A percentile compares a stretch with the other conserved stretches of the same genome.
Evolutionary conservation across 2,329 filamentous ascomycete species (phyloP).

Genomic region (Harringtonia aguacate): DNA sequence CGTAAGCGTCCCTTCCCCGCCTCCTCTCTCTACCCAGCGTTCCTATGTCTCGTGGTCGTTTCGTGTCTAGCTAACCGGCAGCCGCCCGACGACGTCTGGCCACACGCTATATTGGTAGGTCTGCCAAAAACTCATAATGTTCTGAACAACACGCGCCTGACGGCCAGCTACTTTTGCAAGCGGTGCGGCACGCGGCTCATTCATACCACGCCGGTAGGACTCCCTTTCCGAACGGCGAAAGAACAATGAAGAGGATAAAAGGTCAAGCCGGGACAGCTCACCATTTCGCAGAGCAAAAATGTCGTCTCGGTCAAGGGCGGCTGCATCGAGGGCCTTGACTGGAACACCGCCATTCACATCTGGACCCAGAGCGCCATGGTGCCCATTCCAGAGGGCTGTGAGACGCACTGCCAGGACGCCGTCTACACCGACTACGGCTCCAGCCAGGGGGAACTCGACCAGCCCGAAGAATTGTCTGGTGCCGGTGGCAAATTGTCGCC

Average conservation of each 20-base stretch:
- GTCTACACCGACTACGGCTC: constrained; percentile 29
- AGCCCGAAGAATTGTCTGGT: constrained; percentile 20
- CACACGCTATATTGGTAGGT: constrained; percentile 46
- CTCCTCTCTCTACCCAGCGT: no score
- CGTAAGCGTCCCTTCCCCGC: constrained; percentile 30
- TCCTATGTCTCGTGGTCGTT: no score
- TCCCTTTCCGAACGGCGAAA: no score
- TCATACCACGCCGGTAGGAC: constrained; percentile 38
- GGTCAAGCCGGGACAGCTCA: no score
- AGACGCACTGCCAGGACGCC: constrained; percentile 44
- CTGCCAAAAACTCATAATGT: neutral
- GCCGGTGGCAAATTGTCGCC: constrained; percentile 1
- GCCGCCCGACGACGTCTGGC: constrained; percentile 46
- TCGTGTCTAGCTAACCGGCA: constrained; percentile 17
- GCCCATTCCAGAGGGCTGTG: constrained; percentile 54
- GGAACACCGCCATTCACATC: constrained; percentile 52
- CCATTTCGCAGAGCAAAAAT: constrained; percentile 40
- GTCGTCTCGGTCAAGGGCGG: constrained; percentile 57
- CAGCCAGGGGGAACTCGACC: constrained; percentile 35
- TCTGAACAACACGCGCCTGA: neutral
- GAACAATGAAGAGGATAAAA: no score
- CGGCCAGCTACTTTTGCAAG: constrained; percentile 51
- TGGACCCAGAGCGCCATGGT: constrained; percentile 59
- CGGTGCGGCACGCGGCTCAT: constrained; percentile 55
- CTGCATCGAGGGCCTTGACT: constrained; percentile 52